Conservation (phyloP, 805 yeast genomes). For the Zygoascus bituminiphila region DNA sequence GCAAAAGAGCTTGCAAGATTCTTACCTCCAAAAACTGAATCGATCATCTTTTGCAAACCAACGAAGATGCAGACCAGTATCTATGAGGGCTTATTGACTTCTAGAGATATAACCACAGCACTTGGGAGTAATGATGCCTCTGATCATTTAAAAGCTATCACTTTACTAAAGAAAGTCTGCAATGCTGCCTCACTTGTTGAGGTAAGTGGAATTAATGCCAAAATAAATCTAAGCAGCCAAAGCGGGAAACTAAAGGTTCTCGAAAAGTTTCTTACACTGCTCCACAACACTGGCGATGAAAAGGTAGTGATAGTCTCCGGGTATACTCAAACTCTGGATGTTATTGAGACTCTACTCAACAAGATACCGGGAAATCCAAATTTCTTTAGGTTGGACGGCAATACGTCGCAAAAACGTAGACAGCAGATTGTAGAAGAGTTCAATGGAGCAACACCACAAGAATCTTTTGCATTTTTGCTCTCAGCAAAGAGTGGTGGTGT, state of each 20-base stretch:
- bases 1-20: constrained; percentile 45
- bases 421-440: constrained; percentile 60
- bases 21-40: constrained; percentile 68
- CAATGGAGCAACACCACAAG: constrained; percentile 38
- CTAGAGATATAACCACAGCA: constrained; percentile 27
- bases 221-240: constrained; percentile 1
- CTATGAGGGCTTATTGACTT: constrained; percentile 42
- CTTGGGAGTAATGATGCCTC: constrained; percentile 24
- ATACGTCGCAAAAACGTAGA: constrained; percentile 61
- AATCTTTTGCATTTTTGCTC: constrained; percentile 57
- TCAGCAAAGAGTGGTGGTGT: constrained; percentile 93
- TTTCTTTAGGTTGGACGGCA: constrained; percentile 71
- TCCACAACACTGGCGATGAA: constrained; percentile 43
- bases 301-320: constrained; percentile 83
- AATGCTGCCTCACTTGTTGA: constrained; percentile 63
- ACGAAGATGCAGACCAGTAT: constrained; percentile 49
- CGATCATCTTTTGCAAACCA: constrained; percentile 72
- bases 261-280: constrained; percentile 45
- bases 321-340: constrained; percentile 77
- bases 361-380: constrained; percentile 30
- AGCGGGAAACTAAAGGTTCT: constrained; percentile 61
- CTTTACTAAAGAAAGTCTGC: constrained; percentile 69
- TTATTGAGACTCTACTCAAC: constrained; percentile 50
- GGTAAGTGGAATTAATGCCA: constrained; percentile 39
- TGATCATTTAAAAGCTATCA: constrained; percentile 56